A percentile compares a stretch with the other conserved stretches of the same genome.
Conservation (phyloP, 176 grass and related monocot genomes). For the Musa schizocarpa region DNA sequence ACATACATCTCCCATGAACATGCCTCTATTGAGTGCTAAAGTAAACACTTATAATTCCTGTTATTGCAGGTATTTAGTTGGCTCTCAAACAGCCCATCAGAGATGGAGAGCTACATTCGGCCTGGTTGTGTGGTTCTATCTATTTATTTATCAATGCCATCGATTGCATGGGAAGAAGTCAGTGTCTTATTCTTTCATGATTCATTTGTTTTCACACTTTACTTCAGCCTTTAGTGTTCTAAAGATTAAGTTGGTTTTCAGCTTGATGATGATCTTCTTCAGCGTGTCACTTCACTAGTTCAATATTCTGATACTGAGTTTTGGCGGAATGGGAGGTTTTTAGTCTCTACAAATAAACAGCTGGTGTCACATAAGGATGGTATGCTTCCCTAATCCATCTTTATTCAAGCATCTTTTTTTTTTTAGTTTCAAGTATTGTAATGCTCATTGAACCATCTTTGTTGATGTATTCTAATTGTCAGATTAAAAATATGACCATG, state of each 20-base stretch:
- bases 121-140: slow-evolving; percentile 90
- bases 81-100: slow-evolving; percentile 81
- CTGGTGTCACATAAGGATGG: slow-evolving; percentile 86
- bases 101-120: slow-evolving; percentile 96
- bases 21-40: not conserved
- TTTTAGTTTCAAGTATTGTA: not conserved
- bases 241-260: slow-evolving; percentile 15
- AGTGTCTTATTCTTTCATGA: not conserved
- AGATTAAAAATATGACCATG: not conserved
- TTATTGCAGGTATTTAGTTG: slow-evolving; percentile 74
- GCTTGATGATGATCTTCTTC: slow-evolving; percentile 77
- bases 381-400: slow-evolving; percentile 23
- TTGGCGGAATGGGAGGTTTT: slow-evolving; percentile 83
- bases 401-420: not conserved
- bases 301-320: slow-evolving; percentile 60
- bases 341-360: slow-evolving; percentile 69
- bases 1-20: not conserved
- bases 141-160: slow-evolving; percentile 79
- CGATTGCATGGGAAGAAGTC: slow-evolving; percentile 86
- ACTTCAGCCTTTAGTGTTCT: not conserved
- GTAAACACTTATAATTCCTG: not conserved
- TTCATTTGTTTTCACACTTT: not conserved
- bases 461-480: not conserved
- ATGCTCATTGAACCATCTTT: not conserved
- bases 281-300: slow-evolving; percentile 53